Conservation (phyloP, 345 rosid genomes). For the Melaleuca quinquenervia region DNA sequence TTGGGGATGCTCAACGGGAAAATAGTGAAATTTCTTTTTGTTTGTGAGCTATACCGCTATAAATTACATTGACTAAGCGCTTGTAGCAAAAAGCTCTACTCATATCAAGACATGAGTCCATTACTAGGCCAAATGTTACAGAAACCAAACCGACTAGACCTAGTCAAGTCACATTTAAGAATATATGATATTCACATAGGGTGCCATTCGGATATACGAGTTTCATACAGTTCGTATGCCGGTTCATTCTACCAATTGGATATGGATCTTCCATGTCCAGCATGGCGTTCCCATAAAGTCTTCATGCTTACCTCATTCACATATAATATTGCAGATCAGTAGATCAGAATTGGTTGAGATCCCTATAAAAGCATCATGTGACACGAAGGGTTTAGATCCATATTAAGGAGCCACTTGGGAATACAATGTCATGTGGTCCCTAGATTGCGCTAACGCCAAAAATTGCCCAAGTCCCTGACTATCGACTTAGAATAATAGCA, state of each 20-base stretch:
- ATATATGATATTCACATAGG: neutral
- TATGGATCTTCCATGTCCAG: neutral
- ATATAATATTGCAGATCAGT: neutral
- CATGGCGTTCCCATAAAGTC: neutral
- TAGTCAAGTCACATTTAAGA: neutral
- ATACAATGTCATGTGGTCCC: neutral
- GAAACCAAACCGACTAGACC: neutral
- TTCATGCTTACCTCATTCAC: neutral
- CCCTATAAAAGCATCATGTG: neutral
- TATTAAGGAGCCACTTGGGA: neutral
- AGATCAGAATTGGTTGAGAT: neutral
- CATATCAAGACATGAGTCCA: neutral
- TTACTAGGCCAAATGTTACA: neutral
- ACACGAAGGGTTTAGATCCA: neutral
- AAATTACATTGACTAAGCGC: neutral
- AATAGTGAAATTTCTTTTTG: neutral
- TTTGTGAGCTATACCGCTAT: neutral
- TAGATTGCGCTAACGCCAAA: neutral
- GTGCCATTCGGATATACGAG: neutral
- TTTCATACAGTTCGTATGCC: neutral
- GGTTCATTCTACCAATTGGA: neutral
- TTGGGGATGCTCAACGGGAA: too few species aligned
- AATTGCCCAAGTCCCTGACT: too few species aligned
- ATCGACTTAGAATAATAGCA: too few species aligned
- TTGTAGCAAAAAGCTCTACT: neutral